Conservation (phyloP, 2,329 filamentous ascomycete genomes). For the Alternaria infectoria region DNA sequence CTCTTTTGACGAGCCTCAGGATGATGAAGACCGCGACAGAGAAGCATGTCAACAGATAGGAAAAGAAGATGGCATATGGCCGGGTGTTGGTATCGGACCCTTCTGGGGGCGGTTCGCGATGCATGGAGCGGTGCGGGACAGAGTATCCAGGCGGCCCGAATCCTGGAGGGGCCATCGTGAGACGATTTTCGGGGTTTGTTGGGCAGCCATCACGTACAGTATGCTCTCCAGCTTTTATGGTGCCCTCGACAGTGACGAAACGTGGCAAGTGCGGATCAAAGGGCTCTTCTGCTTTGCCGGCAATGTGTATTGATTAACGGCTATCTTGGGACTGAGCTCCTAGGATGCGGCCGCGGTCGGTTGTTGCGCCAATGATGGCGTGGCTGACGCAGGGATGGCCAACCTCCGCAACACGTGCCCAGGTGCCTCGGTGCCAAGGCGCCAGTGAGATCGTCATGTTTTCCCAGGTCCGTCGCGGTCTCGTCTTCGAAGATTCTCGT, state of each 20-base stretch:
- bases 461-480: slow-evolving; percentile 2
- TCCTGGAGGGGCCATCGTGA: slow-evolving; percentile 38
- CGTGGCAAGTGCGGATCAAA: slow-evolving; percentile 37
- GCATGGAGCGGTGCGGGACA: slow-evolving; percentile 33
- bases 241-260: slow-evolving; percentile 17
- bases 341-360: slow-evolving; percentile 15
- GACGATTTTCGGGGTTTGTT: slow-evolving; percentile 7
- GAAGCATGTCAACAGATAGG: slow-evolving; percentile 37
- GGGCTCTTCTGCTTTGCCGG: slow-evolving; percentile 25
- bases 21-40: slow-evolving; percentile 36
- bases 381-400: slow-evolving; percentile 15
- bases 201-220: slow-evolving; percentile 14
- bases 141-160: slow-evolving; percentile 31
- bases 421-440: slow-evolving; percentile 15
- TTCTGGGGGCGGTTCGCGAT: slow-evolving; percentile 30
- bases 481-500: slow-evolving; percentile 11
- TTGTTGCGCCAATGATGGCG: slow-evolving; percentile 16
- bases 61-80: slow-evolving; percentile 40
- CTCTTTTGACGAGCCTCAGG: slow-evolving; percentile 27
- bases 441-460: slow-evolving; percentile 21
- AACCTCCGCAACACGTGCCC: slow-evolving; percentile 17
- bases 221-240: slow-evolving; percentile 11
- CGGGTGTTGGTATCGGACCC: slow-evolving; percentile 35
- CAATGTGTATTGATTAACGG: slow-evolving; percentile 33
- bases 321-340: slow-evolving; percentile 8